These are phyloP conservation scores for Coelastrella sp. DNA, from an alignment of 139 green algal genomes.

Conservation along the genomic window DNA sequence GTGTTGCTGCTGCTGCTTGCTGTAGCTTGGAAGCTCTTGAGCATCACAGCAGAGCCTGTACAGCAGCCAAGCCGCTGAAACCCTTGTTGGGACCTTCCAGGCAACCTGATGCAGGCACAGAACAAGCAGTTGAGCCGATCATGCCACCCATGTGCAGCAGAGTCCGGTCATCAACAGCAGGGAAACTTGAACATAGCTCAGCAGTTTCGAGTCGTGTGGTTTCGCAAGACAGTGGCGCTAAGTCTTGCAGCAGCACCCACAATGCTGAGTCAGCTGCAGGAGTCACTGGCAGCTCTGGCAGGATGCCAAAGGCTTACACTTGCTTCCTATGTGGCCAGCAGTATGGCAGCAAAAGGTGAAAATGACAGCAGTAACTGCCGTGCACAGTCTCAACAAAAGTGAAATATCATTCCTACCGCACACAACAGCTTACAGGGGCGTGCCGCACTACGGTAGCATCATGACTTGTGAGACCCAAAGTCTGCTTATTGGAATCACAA, in stretches of 20 bases:
- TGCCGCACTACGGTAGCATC: no score
- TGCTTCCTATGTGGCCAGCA: slow-evolving; percentile 3
- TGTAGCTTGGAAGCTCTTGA: not conserved
- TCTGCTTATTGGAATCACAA: no score
- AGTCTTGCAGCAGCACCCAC: no score
- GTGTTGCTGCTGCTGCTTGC: slow-evolving; percentile 11
- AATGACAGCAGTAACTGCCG: not conserved
- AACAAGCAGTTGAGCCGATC: no score
- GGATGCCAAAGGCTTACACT: not conserved
- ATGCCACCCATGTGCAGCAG: no score
- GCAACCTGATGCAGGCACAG: no score
- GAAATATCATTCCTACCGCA: not conserved
- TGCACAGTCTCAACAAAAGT: not conserved
- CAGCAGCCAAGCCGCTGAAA: slow-evolving; percentile 8
- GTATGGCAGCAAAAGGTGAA: slow-evolving; percentile 1
- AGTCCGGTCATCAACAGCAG: not conserved
- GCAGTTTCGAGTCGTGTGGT: no score
- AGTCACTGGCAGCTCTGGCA: not conserved
- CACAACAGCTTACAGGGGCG: not conserved
- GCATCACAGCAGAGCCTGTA: slow-evolving; percentile 8
- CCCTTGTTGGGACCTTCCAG: no score
- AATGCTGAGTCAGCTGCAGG: no score
- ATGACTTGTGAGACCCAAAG: no score
- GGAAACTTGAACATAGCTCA: no score
- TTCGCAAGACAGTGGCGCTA: no score